A percentile compares a stretch with the other conserved stretches of the same genome.
Evolutionary conservation across 371 early-diverging fungal genomes (phyloP).

Genomic region (Furculomyces boomerangus): DNA sequence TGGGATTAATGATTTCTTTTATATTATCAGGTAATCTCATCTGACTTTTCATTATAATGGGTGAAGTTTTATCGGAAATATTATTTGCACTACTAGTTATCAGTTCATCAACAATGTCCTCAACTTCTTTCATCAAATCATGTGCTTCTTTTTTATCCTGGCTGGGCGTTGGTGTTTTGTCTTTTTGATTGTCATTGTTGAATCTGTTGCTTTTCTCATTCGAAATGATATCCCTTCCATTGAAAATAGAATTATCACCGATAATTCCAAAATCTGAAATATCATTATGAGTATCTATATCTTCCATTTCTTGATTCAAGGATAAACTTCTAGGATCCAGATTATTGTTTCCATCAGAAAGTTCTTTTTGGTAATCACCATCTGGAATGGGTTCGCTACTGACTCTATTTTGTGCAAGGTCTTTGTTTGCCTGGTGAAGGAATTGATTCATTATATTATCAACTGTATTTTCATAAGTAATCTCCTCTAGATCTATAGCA

Average conservation of each 20-base stretch:
- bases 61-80: neutral
- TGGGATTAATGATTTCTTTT: neutral
- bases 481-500: neutral
- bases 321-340: neutral
- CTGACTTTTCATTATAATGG: neutral
- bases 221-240: no score
- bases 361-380: neutral
- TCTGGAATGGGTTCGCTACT: neutral
- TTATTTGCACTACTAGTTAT: no score
- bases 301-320: neutral
- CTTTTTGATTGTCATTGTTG: no score
- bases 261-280: neutral
- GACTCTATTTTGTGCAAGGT: neutral
- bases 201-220: no score
- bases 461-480: neutral
- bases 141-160: neutral
- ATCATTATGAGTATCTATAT: neutral
- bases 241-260: neutral
- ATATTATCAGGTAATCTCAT: neutral
- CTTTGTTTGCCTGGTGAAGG: no score
- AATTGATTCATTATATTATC: neutral
- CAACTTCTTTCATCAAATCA: neutral
- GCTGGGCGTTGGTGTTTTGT: neutral
- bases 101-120: no score
- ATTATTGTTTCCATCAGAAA: neutral